These are phyloP conservation scores for Colletotrichum spaethianum DNA, from an alignment of 2,329 filamentous ascomycete species.

Conservation along the genomic window DNA sequence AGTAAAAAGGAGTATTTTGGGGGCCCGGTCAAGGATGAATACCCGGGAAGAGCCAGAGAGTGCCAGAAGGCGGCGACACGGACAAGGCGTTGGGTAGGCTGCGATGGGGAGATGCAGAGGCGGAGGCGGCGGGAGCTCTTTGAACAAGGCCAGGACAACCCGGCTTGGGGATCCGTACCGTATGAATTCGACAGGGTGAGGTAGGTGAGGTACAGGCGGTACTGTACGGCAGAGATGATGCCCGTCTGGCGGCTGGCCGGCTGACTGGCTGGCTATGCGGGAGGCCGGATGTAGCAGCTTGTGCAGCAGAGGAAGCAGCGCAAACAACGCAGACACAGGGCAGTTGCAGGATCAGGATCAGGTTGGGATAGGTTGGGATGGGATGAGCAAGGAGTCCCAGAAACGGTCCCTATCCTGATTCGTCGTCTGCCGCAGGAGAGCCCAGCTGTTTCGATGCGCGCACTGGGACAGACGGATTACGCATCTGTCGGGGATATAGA, in stretches of 20 bases:
- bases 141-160: slow-evolving; percentile 14
- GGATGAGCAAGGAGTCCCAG: slow-evolving; percentile 42
- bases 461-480: slow-evolving; percentile 50
- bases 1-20: slow-evolving; percentile 24
- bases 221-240: background rate
- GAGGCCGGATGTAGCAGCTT: background rate
- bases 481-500: slow-evolving; percentile 50
- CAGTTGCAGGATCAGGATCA: slow-evolving; percentile 13
- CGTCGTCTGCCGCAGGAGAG: slow-evolving; percentile 51
- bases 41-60: slow-evolving; percentile 4
- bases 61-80: slow-evolving; percentile 13
- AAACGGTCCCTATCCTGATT: slow-evolving; percentile 50
- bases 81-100: slow-evolving; percentile 17
- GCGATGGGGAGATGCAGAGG: slow-evolving; percentile 6
- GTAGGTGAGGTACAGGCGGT: background rate
- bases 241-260: background rate
- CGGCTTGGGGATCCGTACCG: slow-evolving; percentile 30
- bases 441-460: slow-evolving; percentile 50
- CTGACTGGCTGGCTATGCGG: slow-evolving; percentile 1
- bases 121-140: slow-evolving; percentile 19
- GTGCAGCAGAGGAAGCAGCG: background rate
- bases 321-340: slow-evolving; percentile 12
- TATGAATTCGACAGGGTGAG: slow-evolving; percentile 29
- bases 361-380: slow-evolving; percentile 36
- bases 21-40: slow-evolving; percentile 41